Conservation (phyloP, 345 rosid genomes). For the Eucalyptus urophylla region DNA sequence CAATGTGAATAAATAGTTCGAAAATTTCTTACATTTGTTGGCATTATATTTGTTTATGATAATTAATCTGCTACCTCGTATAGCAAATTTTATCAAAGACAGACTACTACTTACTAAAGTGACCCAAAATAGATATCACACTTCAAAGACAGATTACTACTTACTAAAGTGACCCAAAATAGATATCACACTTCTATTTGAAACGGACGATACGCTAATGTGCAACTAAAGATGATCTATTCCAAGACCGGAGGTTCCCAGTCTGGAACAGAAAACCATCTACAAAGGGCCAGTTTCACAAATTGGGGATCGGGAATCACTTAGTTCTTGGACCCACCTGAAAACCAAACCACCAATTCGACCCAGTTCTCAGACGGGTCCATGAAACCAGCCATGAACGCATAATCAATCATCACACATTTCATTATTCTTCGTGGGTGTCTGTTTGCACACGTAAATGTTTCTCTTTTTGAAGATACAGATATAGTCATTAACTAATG, state of each 20-base stretch:
- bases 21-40: not conserved
- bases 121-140: too few relatives aligned
- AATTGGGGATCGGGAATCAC: not conserved
- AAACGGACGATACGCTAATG: fast-evolving
- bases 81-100: not conserved
- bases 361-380: fast-evolving
- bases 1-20: not conserved
- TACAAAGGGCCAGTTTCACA: not conserved
- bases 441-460: not conserved
- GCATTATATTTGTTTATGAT: not conserved
- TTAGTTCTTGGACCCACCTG: fast-evolving
- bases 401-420: not conserved
- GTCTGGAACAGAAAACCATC: not conserved
- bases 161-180: not conserved
- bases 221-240: not conserved
- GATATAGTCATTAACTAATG: not conserved
- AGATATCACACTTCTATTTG: not conserved
- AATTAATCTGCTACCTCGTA: not conserved
- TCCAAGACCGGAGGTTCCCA: not conserved
- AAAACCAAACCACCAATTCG: fast-evolving
- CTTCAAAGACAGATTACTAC: not conserved
- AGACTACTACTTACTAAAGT: not conserved
- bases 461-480: not conserved
- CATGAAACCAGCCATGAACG: not conserved
- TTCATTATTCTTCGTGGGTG: not conserved